phyloP scores from a whole-genome alignment of 2,329 filamentous ascomycete genomes.

The Arachnopeziza araneosa region DNA sequence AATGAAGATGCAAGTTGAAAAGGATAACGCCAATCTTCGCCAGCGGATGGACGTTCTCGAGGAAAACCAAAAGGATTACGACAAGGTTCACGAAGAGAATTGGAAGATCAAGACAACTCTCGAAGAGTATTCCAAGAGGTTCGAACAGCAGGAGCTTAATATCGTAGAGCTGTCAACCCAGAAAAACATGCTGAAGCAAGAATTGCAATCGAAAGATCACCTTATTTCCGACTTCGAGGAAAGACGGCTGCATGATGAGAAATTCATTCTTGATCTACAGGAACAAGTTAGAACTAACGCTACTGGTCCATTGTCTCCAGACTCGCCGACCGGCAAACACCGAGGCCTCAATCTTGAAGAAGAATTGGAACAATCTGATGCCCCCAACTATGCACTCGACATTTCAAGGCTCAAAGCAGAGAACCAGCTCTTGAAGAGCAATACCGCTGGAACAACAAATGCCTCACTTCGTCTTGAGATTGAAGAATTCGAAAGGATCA shows the following conservation, averaged over 20 bases:
- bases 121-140: constrained; percentile 34
- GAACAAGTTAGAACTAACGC: constrained; percentile 39
- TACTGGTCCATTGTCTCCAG: constrained; percentile 10
- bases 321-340: constrained; percentile 12
- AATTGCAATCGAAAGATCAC: constrained; percentile 30
- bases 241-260: constrained; percentile 40
- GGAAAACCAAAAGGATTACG: constrained; percentile 37
- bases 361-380: constrained; percentile 44
- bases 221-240: constrained; percentile 31
- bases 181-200: constrained; percentile 42
- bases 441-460: constrained; percentile 48
- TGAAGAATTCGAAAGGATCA: constrained; percentile 46
- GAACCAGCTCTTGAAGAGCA: constrained; percentile 52
- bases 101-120: constrained; percentile 31
- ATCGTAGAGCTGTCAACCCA: constrained; percentile 34
- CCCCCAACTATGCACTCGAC: constrained; percentile 44
- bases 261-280: constrained; percentile 47
- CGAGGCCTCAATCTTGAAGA: constrained; percentile 48
- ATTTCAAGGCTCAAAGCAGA: constrained; percentile 56
- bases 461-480: constrained; percentile 50
- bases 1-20: constrained; percentile 48
- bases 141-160: constrained; percentile 31
- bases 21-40: constrained; percentile 49
- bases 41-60: constrained; percentile 50
- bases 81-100: constrained; percentile 26